Base-by-base conservation (phyloP, 1,139 yeast genomes). In the Nadsonia commutata region DNA sequence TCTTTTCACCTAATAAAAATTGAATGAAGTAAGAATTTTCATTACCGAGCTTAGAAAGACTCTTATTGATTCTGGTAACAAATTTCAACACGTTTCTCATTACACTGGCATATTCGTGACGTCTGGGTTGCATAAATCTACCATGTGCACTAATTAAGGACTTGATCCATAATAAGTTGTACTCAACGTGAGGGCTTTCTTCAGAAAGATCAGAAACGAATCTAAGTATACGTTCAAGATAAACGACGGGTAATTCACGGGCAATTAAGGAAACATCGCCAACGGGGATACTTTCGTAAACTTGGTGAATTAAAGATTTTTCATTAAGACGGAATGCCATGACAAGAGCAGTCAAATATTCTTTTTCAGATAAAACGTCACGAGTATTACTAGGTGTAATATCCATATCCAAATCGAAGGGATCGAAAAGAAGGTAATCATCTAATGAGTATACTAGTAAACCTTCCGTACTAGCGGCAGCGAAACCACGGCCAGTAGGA, bases 401-500 rank as follows among this genome's bases (percentile, higher is more conserved):
- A 55, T 93, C 98, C 41, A 88, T 70, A 58, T 90, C 98, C 56
- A 90, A 71, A 59, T 93, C 97, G 60, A 84, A 85, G 38, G 99
- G 98, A 66, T 90, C 99, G 57, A 90, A 93, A 40, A 78, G 66
- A 40, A 84, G 65, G 16, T 74, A 67, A 46, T 79, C 78, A 58
- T 88, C 94, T 37, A 86, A 74, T 1, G 95, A 80, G 59, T 76
- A 90, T 2, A 90, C 68, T 47, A 88, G 66, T 42, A 93, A 66
- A 6, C 99, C 99, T 60, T 90, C 98, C 0, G 98, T 90, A 1
- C 95, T 79, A 0, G 96, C 94, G 23, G 95, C 95, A 1, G 95
- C 93, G 67, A 93, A 93, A 22, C 95, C 78, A 38, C 82, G 71
- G 7, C 94, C 82, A 0, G 96, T 81, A 20, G 98, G 98, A 2